Evolutionary conservation across 306 rosid species (phyloP).

Genomic region (Casuarina equisetifolia): DNA sequence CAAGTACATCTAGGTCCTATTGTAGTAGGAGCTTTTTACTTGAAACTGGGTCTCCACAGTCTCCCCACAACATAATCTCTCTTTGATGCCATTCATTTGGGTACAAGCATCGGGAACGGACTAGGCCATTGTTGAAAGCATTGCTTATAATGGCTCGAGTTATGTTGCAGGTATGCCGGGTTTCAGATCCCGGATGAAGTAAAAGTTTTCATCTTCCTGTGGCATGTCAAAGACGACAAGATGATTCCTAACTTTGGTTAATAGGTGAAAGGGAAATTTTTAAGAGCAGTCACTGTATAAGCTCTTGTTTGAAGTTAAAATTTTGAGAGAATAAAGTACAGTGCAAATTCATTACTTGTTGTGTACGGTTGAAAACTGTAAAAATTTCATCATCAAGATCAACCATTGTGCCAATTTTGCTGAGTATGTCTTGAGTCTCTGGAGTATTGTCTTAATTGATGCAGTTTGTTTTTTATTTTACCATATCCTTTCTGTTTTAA

Average conservation of each 20-base stretch:
- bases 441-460: constrained; percentile 1
- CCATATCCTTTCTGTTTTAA: not conserved
- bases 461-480: not conserved
- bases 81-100: constrained; percentile 33
- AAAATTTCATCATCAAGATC: not conserved
- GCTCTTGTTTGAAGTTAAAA: not conserved
- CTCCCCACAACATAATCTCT: constrained; percentile 66
- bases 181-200: not conserved
- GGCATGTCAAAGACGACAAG: constrained; percentile 2
- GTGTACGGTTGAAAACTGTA: not conserved
- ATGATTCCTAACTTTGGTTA: not conserved
- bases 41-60: constrained; percentile 82
- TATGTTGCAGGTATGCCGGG: not conserved
- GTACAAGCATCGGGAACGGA: constrained; percentile 10
- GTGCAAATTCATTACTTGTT: not conserved
- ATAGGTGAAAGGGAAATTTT: constrained; percentile 9
- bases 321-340: constrained; percentile 9
- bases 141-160: not conserved
- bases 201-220: not conserved
- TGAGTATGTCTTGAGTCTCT: not conserved
- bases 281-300: not conserved
- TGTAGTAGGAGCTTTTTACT: constrained; percentile 93
- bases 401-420: not conserved
- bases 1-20: constrained; percentile 93
- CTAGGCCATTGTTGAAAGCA: constrained; percentile 7